These are phyloP conservation scores for Catunica adiposa DNA, from an alignment of 2,329 filamentous ascomycete species.

Conservation along the genomic window DNA sequence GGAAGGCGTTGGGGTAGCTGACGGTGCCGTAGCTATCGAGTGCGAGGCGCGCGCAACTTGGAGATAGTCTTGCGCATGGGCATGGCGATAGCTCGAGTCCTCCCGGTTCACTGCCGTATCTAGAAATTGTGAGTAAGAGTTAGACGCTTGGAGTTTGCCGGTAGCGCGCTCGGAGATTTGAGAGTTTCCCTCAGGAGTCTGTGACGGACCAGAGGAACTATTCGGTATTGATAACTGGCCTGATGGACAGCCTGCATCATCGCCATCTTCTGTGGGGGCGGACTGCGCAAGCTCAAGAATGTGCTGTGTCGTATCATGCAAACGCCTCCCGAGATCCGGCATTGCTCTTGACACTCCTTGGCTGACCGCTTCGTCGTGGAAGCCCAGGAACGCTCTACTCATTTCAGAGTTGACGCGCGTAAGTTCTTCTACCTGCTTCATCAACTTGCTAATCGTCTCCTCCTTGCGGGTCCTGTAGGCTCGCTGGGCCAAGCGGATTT, in stretches of 20 bases:
- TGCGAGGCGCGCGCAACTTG: background rate
- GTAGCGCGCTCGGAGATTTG: too few relatives aligned
- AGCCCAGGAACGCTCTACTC: conserved; percentile 50
- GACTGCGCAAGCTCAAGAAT: conserved; percentile 29
- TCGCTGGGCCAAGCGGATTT: conserved; percentile 73
- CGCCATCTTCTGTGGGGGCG: background rate
- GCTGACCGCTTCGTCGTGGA: conserved; percentile 45
- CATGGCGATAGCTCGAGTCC: background rate
- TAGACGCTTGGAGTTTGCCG: background rate
- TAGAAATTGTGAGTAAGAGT: background rate
- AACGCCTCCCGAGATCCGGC: conserved; percentile 39
- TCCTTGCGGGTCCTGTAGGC: conserved; percentile 79
- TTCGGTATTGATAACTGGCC: background rate
- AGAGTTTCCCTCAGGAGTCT: background rate
- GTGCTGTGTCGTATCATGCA: conserved; percentile 39
- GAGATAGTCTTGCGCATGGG: conserved; percentile 1
- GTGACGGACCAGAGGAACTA: too few relatives aligned
- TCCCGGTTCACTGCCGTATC: background rate
- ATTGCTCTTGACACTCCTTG: conserved; percentile 41
- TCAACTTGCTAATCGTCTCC: conserved; percentile 56
- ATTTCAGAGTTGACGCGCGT: conserved; percentile 55
- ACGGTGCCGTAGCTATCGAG: background rate
- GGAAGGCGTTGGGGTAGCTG: background rate
- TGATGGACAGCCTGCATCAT: background rate
- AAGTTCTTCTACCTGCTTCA: conserved; percentile 53